phyloP scores from a whole-genome alignment of 495 filamentous ascomycete genomes.

The Xylaria curta region DNA sequence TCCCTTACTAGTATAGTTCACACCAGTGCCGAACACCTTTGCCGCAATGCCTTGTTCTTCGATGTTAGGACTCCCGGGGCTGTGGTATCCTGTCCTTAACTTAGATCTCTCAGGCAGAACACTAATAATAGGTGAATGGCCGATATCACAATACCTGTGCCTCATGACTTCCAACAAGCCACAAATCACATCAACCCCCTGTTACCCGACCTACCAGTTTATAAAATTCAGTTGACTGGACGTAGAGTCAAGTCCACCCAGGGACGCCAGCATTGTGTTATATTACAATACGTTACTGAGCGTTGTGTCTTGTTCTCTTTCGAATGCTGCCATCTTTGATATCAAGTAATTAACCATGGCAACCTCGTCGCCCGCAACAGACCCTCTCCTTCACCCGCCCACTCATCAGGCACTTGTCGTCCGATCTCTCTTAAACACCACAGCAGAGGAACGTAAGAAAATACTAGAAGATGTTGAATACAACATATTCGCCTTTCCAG shows the following conservation, averaged over 20 bases:
- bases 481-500: constrained; percentile 27
- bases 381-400: constrained; percentile 14
- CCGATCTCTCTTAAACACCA: constrained; percentile 16
- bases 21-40: constrained; percentile 11
- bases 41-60: constrained; percentile 1
- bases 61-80: not conserved
- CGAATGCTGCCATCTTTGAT: not conserved
- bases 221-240: not conserved
- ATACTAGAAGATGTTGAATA: constrained; percentile 26
- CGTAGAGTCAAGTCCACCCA: not conserved
- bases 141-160: not conserved
- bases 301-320: not conserved
- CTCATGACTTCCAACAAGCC: constrained; percentile 11
- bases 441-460: constrained; percentile 17
- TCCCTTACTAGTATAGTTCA: constrained; percentile 9
- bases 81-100: not conserved
- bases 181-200: not conserved
- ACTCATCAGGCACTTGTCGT: constrained; percentile 24
- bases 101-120: not conserved
- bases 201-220: not conserved
- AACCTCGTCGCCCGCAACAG: not conserved
- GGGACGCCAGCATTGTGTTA: not conserved
- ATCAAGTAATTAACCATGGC: not conserved
- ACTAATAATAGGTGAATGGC: not conserved
- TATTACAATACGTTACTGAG: not conserved